These are phyloP conservation scores for Penicillium frequentans DNA, from an alignment of 2,329 filamentous ascomycete species.

Conservation along the genomic window DNA sequence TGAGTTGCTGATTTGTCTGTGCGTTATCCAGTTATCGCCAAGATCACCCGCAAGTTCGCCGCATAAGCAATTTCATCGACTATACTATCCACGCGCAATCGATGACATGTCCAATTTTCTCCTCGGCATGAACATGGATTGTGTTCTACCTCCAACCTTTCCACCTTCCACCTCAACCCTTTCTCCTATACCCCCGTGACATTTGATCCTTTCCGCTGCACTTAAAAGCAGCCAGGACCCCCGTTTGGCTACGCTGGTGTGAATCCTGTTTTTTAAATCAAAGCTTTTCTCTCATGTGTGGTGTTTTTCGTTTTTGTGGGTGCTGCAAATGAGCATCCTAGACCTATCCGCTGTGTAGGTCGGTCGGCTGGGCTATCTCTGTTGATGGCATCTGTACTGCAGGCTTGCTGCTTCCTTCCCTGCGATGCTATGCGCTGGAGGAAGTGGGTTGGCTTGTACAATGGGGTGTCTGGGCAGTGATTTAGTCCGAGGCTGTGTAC, in stretches of 20 bases:
- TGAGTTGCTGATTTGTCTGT: conserved; percentile 14
- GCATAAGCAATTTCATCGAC: conserved; percentile 40
- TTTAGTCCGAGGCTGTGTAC: conserved; percentile 2
- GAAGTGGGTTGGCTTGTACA: not conserved
- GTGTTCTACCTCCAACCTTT: not conserved
- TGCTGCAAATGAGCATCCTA: conserved; percentile 17
- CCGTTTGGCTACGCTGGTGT: conserved; percentile 15
- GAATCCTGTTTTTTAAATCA: conserved; percentile 12
- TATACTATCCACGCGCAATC: not conserved
- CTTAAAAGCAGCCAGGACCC: conserved; percentile 9
- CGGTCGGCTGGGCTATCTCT: conserved; percentile 14
- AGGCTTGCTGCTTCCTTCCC: not conserved
- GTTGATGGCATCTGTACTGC: not conserved
- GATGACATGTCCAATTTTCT: not conserved
- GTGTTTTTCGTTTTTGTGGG: conserved; percentile 22
- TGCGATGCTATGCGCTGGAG: conserved; percentile 10
- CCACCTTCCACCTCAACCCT: conserved; percentile 8
- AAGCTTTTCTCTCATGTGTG: conserved; percentile 21
- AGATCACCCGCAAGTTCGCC: conserved; percentile 85
- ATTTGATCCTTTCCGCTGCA: conserved; percentile 18
- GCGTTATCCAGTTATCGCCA: conserved; percentile 74
- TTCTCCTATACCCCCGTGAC: conserved; percentile 28
- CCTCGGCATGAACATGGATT: conserved; percentile 1
- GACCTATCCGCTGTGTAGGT: conserved; percentile 37
- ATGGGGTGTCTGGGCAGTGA: not conserved